Percentiles rank a stretch among this genome's conserved stretches.
Evolutionary conservation across 1,284 basidiomycete species (phyloP).

Genomic region (Malassezia cuniculi): DNA sequence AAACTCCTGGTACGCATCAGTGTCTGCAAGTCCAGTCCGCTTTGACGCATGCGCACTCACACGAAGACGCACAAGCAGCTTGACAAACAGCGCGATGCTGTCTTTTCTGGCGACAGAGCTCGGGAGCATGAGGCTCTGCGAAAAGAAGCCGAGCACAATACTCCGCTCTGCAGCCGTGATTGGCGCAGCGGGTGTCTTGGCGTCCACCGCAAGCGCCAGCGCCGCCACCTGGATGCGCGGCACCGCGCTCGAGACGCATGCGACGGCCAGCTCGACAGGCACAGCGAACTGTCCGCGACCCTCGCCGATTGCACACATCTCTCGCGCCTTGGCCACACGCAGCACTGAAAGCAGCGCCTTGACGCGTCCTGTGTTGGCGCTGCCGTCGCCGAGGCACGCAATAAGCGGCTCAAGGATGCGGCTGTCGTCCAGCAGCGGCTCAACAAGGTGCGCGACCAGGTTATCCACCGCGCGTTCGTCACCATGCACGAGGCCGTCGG

Average conservation of each 20-base stretch:
- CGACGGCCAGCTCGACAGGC: constrained; percentile 16
- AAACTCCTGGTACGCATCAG: constrained; percentile 14
- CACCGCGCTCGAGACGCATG: constrained; percentile 20
- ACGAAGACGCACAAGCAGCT: constrained; percentile 30
- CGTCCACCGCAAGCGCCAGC: constrained; percentile 24
- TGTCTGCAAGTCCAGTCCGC: constrained; percentile 15
- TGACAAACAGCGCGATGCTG: constrained; percentile 27
- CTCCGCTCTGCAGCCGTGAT: constrained; percentile 18
- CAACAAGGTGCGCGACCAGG: constrained; percentile 10
- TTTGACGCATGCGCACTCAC: constrained; percentile 25
- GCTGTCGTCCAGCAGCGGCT: constrained; percentile 8
- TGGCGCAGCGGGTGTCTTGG: constrained; percentile 23
- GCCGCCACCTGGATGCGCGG: constrained; percentile 28
- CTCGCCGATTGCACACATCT: background rate
- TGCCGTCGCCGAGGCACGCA: no score
- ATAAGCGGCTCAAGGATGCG: background rate
- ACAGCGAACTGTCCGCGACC: constrained; percentile 14
- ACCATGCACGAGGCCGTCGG: background rate
- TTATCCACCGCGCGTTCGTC: constrained; percentile 10
- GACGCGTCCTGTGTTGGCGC: no score
- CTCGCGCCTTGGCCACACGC: constrained; percentile 8
- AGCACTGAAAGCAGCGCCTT: constrained; percentile 5
- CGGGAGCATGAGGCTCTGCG: constrained; percentile 21
- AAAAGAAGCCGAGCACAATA: constrained; percentile 22
- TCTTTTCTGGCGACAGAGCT: constrained; percentile 29